phyloP scores from a whole-genome alignment of 2,329 filamentous ascomycete species.

The Waltergamsia citrina region DNA sequence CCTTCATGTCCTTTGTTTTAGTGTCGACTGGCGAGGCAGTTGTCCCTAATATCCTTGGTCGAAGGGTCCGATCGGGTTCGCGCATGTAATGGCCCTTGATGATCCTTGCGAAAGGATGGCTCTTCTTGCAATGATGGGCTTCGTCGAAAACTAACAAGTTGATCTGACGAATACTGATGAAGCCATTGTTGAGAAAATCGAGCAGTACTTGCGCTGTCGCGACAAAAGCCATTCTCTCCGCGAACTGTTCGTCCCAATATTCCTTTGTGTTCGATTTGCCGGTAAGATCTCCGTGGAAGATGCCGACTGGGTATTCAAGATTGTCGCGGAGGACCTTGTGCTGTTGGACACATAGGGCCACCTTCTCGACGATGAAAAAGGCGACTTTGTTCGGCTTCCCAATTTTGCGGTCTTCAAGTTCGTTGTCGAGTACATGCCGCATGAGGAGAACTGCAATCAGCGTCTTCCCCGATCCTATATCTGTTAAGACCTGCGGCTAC shows the following conservation, averaged over 20 bases:
- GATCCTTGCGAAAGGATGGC: slow-evolving; percentile 82
- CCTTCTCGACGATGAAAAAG: slow-evolving; percentile 87
- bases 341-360: slow-evolving; percentile 86
- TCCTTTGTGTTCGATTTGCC: slow-evolving; percentile 26
- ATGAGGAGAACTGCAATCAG: slow-evolving; percentile 87
- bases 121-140: slow-evolving; percentile 91
- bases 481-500: slow-evolving; percentile 8
- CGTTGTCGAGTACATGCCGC: slow-evolving; percentile 64
- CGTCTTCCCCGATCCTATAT: slow-evolving; percentile 78
- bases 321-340: slow-evolving; percentile 73
- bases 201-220: slow-evolving; percentile 85
- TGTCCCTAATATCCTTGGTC: slow-evolving; percentile 87
- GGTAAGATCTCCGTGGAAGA: slow-evolving; percentile 63
- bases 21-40: slow-evolving; percentile 92
- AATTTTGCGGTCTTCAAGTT: slow-evolving; percentile 58
- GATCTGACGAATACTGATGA: slow-evolving; percentile 71
- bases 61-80: slow-evolving; percentile 23
- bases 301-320: slow-evolving; percentile 63
- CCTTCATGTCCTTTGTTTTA: slow-evolving; percentile 55
- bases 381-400: slow-evolving; percentile 56
- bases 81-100: slow-evolving; percentile 76
- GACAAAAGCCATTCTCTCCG: slow-evolving; percentile 72
- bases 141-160: slow-evolving; percentile 94
- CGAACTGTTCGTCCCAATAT: slow-evolving; percentile 43
- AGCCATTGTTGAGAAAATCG: slow-evolving; percentile 68